Conservation (phyloP, 2,329 filamentous ascomycete genomes). For the Neurospora crassa region DNA sequence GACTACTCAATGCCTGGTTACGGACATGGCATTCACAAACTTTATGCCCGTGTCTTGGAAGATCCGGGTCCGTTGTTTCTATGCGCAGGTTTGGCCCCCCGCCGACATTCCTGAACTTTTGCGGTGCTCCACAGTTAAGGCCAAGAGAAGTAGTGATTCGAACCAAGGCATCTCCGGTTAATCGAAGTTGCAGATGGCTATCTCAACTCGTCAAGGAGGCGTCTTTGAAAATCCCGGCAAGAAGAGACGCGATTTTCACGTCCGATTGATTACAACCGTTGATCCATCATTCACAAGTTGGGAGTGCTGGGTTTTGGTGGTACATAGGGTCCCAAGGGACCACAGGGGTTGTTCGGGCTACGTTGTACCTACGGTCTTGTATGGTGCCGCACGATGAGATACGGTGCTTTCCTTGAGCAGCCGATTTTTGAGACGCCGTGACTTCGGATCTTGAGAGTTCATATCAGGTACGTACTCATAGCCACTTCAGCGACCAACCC, state of each 20-base stretch:
- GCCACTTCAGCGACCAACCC: not conserved
- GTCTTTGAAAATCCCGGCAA: not conserved
- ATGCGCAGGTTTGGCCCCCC: not conserved
- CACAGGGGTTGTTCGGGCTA: not conserved
- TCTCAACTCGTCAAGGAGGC: not conserved
- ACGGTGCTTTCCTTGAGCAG: not conserved
- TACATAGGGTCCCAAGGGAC: not conserved
- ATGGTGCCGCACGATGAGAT: not conserved
- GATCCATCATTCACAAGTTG: not conserved
- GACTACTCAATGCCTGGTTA: not conserved
- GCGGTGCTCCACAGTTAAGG: not conserved
- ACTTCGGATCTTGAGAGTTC: not conserved
- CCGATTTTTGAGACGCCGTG: not conserved
- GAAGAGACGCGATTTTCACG: not conserved
- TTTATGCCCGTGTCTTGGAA: not conserved
- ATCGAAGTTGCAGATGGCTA: constrained; percentile 1
- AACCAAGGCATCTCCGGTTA: not conserved
- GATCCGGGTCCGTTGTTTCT: not conserved
- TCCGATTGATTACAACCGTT: not conserved
- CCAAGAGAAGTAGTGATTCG: not conserved
- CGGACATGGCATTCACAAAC: not conserved
- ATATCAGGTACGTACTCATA: not conserved
- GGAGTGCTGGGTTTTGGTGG: not conserved
- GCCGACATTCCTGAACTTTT: not conserved
- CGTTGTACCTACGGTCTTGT: not conserved